Evolutionary conservation across 1,139 yeast genomes (phyloP).

Genomic region (Candida freyschussii): DNA sequence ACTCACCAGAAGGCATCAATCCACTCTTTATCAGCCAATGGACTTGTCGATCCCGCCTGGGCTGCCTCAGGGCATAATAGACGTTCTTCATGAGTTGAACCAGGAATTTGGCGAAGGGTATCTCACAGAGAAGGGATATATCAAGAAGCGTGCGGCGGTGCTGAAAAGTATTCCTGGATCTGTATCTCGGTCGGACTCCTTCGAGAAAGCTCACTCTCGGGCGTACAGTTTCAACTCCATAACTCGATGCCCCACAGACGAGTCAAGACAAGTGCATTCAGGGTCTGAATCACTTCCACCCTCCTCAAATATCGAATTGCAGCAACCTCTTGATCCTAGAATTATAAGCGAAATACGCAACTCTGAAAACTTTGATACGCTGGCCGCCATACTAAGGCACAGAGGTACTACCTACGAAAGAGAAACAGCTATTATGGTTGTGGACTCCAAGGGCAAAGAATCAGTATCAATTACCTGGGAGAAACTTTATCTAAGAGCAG

Average conservation of each 20-base stretch:
- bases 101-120: constrained; percentile 59
- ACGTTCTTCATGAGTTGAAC: constrained; percentile 39
- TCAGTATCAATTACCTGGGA: constrained; percentile 80
- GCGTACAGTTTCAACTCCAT: constrained; percentile 21
- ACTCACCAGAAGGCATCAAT: too few relatives aligned
- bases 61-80: constrained; percentile 14
- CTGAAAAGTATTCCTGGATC: constrained; percentile 27
- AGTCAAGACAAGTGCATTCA: constrained; percentile 6
- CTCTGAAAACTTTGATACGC: constrained; percentile 43
- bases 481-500: constrained; percentile 75
- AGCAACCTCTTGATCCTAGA: constrained; percentile 60
- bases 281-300: constrained; percentile 23
- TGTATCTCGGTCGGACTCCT: constrained; percentile 6
- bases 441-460: constrained; percentile 83
- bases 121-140: constrained; percentile 63
- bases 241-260: constrained; percentile 13
- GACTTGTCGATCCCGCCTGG: constrained; percentile 24
- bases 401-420: constrained; percentile 63
- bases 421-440: constrained; percentile 65
- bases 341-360: constrained; percentile 31
- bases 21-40: too few relatives aligned
- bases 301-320: constrained; percentile 28
- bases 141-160: constrained; percentile 48
- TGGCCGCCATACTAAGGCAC: constrained; percentile 68
- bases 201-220: constrained; percentile 17